Evolutionary conservation across 2,329 filamentous ascomycete genomes (phyloP).

Genomic region (Pseudocercospora fuligena): DNA sequence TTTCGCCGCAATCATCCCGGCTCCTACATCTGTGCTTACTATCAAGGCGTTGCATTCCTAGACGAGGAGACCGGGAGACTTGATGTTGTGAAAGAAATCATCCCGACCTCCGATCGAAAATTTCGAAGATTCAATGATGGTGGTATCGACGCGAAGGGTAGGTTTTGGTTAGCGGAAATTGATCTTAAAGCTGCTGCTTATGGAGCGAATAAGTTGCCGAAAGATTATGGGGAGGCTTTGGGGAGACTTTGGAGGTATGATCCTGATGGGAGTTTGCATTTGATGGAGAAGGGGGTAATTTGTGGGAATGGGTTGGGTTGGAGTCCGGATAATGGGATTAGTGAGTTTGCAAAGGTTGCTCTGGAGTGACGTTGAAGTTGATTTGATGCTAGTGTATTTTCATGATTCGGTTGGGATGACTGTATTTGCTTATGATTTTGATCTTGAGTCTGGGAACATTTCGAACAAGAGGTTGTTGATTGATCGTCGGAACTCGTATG

Average conservation of each 20-base stretch:
- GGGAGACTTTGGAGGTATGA: constrained; percentile 17
- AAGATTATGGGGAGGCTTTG: constrained; percentile 13
- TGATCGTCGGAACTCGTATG: constrained; percentile 10
- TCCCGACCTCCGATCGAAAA: not conserved
- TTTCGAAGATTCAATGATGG: constrained; percentile 17
- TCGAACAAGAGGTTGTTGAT: constrained; percentile 12
- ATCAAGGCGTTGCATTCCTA: constrained; percentile 14
- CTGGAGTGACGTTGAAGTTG: not conserved
- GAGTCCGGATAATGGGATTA: constrained; percentile 13
- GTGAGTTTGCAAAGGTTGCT: not conserved
- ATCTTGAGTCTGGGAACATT: constrained; percentile 13
- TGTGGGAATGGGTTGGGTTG: constrained; percentile 15
- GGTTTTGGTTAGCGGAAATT: constrained; percentile 14
- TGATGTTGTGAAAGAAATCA: constrained; percentile 12
- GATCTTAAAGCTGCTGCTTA: constrained; percentile 9
- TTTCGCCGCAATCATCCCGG: constrained; percentile 11
- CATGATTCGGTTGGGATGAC: constrained; percentile 13
- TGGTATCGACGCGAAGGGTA: constrained; percentile 11
- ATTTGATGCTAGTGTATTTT: constrained; percentile 11
- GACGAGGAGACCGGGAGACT: constrained; percentile 7
- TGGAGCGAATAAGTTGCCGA: constrained; percentile 7
- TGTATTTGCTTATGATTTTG: constrained; percentile 14
- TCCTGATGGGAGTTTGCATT: constrained; percentile 13
- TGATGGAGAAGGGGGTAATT: constrained; percentile 11
- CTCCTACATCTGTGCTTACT: constrained; percentile 14